phyloP scores from a whole-genome alignment of 306 rosid genomes.

The Cucurbita pepo region DNA sequence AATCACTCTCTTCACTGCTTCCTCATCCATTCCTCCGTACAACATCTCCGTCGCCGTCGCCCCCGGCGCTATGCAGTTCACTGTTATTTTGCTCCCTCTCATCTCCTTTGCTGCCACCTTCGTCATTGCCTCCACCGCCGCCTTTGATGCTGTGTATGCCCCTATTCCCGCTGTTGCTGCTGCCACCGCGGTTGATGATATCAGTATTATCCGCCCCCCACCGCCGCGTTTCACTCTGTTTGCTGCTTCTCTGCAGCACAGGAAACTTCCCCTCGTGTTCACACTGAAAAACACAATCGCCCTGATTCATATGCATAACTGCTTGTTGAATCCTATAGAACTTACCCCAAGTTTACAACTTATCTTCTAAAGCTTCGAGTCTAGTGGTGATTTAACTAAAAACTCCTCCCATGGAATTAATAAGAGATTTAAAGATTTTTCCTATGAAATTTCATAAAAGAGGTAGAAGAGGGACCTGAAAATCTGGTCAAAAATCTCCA shows the following conservation, averaged over 20 bases:
- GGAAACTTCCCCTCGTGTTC: conserved; percentile 29
- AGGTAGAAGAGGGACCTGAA: background rate
- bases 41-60: conserved; percentile 34
- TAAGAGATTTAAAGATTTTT: background rate
- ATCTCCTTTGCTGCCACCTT: conserved; percentile 38
- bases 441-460: background rate
- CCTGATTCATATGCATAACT: background rate
- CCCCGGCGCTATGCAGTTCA: conserved; percentile 38
- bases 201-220: conserved; percentile 31
- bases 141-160: conserved; percentile 33
- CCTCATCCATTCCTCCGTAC: conserved; percentile 24
- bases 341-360: background rate
- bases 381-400: background rate
- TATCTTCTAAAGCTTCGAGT: background rate
- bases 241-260: conserved; percentile 20
- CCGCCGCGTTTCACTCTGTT: conserved; percentile 21
- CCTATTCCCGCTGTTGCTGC: conserved; percentile 17
- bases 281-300: background rate
- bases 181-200: conserved; percentile 13
- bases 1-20: background rate
- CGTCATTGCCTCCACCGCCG: conserved; percentile 34
- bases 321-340: background rate
- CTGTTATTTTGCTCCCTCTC: conserved; percentile 26
- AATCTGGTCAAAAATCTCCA: background rate
- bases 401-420: background rate